Conservation (phyloP, 2,329 filamentous ascomycete genomes). For the Huntiella decipiens region DNA sequence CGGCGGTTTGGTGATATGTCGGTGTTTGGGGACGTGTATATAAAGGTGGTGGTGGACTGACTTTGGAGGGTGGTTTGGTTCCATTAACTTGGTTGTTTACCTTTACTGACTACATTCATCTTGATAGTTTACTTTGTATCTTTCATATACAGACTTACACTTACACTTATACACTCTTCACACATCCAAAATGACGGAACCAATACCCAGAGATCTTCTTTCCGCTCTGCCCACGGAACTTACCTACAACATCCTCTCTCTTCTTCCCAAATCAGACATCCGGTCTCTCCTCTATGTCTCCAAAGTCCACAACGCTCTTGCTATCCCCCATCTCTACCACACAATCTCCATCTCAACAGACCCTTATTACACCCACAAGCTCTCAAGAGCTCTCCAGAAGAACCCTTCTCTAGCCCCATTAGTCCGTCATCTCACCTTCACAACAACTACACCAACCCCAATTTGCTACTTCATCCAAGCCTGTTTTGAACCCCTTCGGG, state of each 20-base stretch:
- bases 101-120: neutral
- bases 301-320: neutral
- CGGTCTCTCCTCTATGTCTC: slow-evolving; percentile 1
- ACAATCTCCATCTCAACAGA: slow-evolving; percentile 6
- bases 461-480: slow-evolving; percentile 9
- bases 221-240: slow-evolving; percentile 5
- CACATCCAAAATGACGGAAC: neutral
- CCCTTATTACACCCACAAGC: slow-evolving; percentile 10
- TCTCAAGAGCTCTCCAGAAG: slow-evolving; percentile 5
- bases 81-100: neutral
- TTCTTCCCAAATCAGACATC: slow-evolving; percentile 3
- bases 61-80: no score
- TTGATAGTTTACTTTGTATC: neutral
- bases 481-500: slow-evolving; percentile 6
- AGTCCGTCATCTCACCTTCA: slow-evolving; percentile 7
- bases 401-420: slow-evolving; percentile 4
- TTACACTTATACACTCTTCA: neutral
- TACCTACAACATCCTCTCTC: slow-evolving; percentile 4
- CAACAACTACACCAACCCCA: neutral
- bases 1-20: no score
- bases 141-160: neutral
- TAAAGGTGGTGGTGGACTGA: no score
- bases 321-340: slow-evolving; percentile 7
- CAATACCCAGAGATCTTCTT: slow-evolving; percentile 7
- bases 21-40: no score